A percentile compares a stretch with the other conserved stretches of the same genome.
Evolutionary conservation across 169 alveolate genomes (phyloP).

Genomic region (Babesia sp.): DNA sequence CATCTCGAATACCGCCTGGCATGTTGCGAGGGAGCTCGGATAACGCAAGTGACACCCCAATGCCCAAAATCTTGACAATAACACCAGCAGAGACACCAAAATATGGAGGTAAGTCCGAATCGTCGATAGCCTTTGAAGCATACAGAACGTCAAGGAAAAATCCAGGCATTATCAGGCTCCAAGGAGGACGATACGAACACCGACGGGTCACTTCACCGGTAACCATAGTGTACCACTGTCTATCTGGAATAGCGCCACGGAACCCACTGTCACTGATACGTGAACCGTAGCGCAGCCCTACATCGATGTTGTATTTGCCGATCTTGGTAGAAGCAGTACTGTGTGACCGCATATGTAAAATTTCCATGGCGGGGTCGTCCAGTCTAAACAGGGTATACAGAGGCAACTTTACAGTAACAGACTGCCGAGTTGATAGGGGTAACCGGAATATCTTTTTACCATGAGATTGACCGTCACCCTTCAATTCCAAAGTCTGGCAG

Average conservation of each 20-base stretch:
- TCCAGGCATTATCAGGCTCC: conserved; percentile 7
- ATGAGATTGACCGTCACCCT: background rate
- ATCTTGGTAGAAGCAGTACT: background rate
- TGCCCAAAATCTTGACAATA: conserved; percentile 18
- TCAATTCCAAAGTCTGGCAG: conserved; percentile 1
- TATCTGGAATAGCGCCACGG: background rate
- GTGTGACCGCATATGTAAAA: background rate
- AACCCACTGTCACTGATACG: conserved; percentile 8
- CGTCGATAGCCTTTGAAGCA: background rate
- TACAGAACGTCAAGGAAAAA: conserved; percentile 9
- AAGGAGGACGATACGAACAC: background rate
- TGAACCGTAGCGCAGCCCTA: conserved; percentile 2
- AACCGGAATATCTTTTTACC: too few species aligned
- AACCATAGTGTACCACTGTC: conserved; percentile 2
- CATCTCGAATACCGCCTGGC: conserved; percentile 5
- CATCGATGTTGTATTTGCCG: background rate
- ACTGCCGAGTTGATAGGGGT: background rate
- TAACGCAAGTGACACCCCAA: conserved; percentile 20
- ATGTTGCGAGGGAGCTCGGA: conserved; percentile 27
- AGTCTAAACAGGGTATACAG: background rate
- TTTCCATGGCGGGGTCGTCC: background rate
- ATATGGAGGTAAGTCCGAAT: background rate
- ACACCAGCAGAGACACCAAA: conserved; percentile 19
- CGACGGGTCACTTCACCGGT: conserved; percentile 20
- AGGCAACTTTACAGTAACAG: background rate